Evolutionary conservation across 768 basidiomycete genomes (phyloP), one percentile per base, ranked within the genome.

Genomic region (Strobilomyces echinocephalus): DNA sequence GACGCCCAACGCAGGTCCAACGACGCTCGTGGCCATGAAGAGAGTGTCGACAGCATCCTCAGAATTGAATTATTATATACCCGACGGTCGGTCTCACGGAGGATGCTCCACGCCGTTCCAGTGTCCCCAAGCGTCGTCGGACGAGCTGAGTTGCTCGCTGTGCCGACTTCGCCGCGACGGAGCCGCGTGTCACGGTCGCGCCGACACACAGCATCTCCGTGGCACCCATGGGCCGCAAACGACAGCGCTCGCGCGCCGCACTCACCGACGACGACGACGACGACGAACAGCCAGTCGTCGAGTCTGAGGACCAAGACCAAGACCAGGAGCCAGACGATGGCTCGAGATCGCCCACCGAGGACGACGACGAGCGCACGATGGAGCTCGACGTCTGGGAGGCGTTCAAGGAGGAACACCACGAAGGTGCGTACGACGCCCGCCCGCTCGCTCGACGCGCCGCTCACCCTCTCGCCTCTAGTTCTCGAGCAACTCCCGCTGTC

Each of bases 401-500:
- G 36, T 79, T 91, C 64, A 80, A 81, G 63, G 90, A 91, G 62
- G 87, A 91, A 55, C 82, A 89, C 60, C 83, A 82, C 66, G 90
- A 91, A 79, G 80, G 90, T 85, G 40, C 46, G 75, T 40, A 33
- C 31, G 33, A 45, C 15, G 11, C 30, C 5, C 39, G 18, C 39
- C 18, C 18, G 7, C 34, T 30, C 44, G 14, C 28, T 18, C 36
- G 41, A 39, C 46, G 49, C 41, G 42, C 30, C 28, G 45, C n/a
- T 8, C 16, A 51, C 20, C 15, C 3, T 4, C 8, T n/a, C 8
- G 24, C 5, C 35, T 24, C 40, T 48, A 93, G 90, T 84, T 45
- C 76, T 91, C 48, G 87, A 90, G 54, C 87, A 91, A 64, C 69
- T 93, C 8, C 91, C 91, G 1, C 70, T 90, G 50, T 83, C 85